These are phyloP conservation scores for Erysimum cheiranthoides DNA, from an alignment of 345 rosid genomes.

Conservation along the genomic window DNA sequence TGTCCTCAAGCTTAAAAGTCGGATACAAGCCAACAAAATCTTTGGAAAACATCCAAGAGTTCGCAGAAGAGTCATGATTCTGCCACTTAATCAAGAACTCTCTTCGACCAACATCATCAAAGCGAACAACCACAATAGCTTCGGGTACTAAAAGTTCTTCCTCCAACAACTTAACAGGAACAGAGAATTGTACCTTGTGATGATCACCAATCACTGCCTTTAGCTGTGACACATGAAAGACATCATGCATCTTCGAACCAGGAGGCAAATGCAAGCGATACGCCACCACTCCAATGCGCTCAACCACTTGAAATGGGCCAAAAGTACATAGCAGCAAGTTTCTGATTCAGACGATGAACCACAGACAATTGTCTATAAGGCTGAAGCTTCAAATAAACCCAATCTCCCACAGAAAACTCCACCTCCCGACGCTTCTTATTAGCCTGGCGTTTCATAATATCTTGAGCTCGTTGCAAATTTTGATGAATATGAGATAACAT, in stretches of 20 bases:
- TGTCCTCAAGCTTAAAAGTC: no score
- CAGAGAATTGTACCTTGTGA: no score
- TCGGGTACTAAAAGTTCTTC: no score
- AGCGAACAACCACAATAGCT: no score
- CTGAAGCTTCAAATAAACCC: not conserved
- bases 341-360: not conserved
- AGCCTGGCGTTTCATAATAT: fast-evolving
- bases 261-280: fast-evolving
- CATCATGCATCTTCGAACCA: fast-evolving
- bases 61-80: no score
- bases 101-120: no score
- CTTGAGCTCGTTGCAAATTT: fast-evolving
- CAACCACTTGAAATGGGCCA: not conserved
- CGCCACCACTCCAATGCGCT: not conserved
- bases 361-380: not conserved
- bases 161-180: no score
- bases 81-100: no score
- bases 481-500: fast-evolving
- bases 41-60: no score
- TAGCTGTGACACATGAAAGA: not conserved
- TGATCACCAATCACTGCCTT: not conserved
- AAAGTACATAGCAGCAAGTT: not conserved
- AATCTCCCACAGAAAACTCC: fast-evolving
- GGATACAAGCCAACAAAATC: no score
- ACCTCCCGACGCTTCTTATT: not conserved